A percentile compares a stretch with the other conserved stretches of the same genome.
These are phyloP conservation scores for Clarireedia hainanense DNA, from an alignment of 2,329 filamentous ascomycete species.

Conservation along the genomic window DNA sequence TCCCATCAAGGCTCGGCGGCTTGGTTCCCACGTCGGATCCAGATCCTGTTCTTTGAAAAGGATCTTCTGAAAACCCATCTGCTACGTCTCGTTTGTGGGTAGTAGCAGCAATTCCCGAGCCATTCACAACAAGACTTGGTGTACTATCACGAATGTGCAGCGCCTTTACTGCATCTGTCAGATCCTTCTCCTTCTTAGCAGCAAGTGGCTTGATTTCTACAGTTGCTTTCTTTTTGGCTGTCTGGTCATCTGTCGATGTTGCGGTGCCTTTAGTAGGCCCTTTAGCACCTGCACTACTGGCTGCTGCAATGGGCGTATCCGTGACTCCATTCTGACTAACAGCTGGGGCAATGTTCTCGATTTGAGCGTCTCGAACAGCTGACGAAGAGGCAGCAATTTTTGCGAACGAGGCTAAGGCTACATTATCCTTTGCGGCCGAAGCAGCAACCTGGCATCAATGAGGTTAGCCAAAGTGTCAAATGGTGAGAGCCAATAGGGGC, in stretches of 20 bases:
- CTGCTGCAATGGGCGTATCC: conserved; percentile 9
- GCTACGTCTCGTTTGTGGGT: conserved; percentile 19
- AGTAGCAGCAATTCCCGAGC: conserved; percentile 21
- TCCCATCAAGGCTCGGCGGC: conserved; percentile 83
- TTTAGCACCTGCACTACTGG: conserved; percentile 4
- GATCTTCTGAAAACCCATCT: conserved; percentile 26
- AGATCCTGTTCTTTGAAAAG: conserved; percentile 45
- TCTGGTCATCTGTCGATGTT: conserved; percentile 10
- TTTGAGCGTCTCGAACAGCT: conserved; percentile 25
- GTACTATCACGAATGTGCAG: conserved; percentile 24
- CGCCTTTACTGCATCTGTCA: conserved; percentile 28
- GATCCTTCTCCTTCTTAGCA: conserved; percentile 19
- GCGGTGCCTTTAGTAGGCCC: conserved; percentile 17
- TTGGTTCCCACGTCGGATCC: conserved; percentile 65
- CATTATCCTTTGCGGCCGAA: conserved; percentile 35
- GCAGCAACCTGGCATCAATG: conserved; percentile 39
- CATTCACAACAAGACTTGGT: conserved; percentile 30
- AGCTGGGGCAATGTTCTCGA: conserved; percentile 19
- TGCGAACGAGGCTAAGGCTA: conserved; percentile 27
- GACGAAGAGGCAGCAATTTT: conserved; percentile 23
- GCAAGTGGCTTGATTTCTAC: background rate
- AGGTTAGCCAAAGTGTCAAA: conserved; percentile 5
- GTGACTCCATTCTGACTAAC: conserved; percentile 7
- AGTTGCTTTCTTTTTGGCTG: background rate
- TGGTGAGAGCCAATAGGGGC: conserved; percentile 8